Conservation (phyloP, 2,329 filamentous ascomycete species). For the Trichoderma guizhouense region DNA sequence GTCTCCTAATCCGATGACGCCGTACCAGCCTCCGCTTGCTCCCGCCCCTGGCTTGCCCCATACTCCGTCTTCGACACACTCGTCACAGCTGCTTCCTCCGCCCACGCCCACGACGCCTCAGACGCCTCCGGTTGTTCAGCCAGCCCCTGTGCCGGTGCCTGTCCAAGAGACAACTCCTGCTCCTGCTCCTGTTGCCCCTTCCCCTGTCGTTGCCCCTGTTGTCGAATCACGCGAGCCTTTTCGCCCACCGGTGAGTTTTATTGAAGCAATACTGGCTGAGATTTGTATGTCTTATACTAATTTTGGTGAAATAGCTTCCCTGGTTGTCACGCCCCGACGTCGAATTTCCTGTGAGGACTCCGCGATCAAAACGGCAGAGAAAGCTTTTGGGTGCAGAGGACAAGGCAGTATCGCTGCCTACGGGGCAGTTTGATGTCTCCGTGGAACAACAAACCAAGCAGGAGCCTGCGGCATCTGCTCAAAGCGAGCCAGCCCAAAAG, state of each 20-base stretch:
- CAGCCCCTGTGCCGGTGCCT: conserved; percentile 26
- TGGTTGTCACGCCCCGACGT: conserved; percentile 53
- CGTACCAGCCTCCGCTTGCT: conserved; percentile 53
- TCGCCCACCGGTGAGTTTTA: conserved; percentile 48
- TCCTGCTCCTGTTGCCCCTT: neutral
- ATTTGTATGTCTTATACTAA: neutral
- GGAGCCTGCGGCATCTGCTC: conserved; percentile 21
- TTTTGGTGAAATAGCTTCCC: conserved; percentile 44
- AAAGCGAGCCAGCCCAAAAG: neutral
- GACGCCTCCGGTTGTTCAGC: conserved; percentile 26
- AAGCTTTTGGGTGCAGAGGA: conserved; percentile 38
- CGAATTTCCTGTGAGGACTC: conserved; percentile 45
- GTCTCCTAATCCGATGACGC: conserved; percentile 53
- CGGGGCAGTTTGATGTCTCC: conserved; percentile 36
- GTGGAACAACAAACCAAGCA: conserved; percentile 26
- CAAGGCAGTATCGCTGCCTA: conserved; percentile 42
- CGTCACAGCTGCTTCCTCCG: conserved; percentile 41
- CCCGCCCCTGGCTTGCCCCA: conserved; percentile 44
- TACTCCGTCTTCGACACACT: conserved; percentile 53
- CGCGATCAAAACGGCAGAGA: conserved; percentile 41
- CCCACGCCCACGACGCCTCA: conserved; percentile 49
- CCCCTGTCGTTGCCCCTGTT: neutral
- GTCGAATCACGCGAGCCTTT: conserved; percentile 36
- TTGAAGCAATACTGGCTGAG: neutral
- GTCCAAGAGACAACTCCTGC: conserved; percentile 10